Evolutionary conservation across 257 asterid genomes (phyloP).

Genomic region (Rauvolfia tetraphylla): DNA sequence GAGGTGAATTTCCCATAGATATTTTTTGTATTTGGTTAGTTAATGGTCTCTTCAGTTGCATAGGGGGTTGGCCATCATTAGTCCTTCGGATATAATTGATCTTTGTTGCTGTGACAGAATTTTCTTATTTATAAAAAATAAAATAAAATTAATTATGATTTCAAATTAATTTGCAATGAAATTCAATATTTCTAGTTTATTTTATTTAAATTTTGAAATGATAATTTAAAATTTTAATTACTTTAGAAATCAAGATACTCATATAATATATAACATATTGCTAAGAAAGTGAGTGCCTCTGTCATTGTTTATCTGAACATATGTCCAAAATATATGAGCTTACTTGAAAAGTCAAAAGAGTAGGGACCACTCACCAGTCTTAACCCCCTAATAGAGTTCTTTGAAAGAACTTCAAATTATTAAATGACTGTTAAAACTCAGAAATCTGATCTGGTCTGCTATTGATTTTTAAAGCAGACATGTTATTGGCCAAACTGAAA

Average conservation of each 20-base stretch:
- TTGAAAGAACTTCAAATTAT: not conserved
- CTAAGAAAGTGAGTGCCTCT: not conserved
- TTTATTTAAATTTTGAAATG: no score
- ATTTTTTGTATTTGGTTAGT: not conserved
- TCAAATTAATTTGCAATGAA: no score
- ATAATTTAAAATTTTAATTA: no score
- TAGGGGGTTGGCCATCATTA: no score
- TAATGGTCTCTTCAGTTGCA: not conserved
- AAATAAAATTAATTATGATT: no score
- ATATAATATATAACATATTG: no score
- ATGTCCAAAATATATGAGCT: not conserved
- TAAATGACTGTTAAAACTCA: not conserved
- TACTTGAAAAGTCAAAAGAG: not conserved
- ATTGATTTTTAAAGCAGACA: not conserved
- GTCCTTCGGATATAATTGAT: not conserved
- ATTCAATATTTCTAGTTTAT: no score
- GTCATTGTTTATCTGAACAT: not conserved
- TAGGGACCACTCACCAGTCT: not conserved
- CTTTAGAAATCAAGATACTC: no score
- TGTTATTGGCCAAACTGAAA: not conserved
- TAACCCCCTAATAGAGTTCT: not conserved
- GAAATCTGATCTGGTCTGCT: not conserved
- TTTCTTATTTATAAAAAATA: no score
- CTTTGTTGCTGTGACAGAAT: no score
- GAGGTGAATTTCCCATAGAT: not conserved